Evolutionary conservation across 2,329 filamentous ascomycete species (phyloP).

Genomic region (Colletotrichum spinosum): DNA sequence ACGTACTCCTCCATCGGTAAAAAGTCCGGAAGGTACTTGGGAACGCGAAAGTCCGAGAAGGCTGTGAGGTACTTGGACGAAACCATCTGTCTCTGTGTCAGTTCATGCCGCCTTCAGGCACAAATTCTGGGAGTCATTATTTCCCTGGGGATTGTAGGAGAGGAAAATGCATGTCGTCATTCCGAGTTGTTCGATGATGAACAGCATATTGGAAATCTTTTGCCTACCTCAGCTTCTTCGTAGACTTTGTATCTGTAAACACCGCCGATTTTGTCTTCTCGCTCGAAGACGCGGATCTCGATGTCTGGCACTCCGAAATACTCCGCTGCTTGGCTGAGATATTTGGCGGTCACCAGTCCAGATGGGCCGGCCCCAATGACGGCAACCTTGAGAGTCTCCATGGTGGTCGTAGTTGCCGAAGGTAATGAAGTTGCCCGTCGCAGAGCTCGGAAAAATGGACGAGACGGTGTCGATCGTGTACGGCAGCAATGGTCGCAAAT

Average conservation of each 20-base stretch:
- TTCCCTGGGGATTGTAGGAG: neutral
- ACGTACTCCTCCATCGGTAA: constrained; percentile 53
- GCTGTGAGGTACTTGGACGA: constrained; percentile 62
- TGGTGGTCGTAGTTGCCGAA: neutral
- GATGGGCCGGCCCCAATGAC: constrained; percentile 58
- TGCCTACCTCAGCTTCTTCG: constrained; percentile 57
- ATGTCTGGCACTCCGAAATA: constrained; percentile 52
- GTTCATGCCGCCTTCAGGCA: neutral
- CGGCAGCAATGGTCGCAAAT: neutral
- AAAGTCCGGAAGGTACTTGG: constrained; percentile 57
- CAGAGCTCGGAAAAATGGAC: no score
- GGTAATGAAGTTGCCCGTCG: neutral
- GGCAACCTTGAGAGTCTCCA: constrained; percentile 50
- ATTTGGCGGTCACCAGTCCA: constrained; percentile 55
- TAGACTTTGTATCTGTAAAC: constrained; percentile 61
- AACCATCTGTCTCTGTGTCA: constrained; percentile 49
- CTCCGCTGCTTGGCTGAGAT: constrained; percentile 51
- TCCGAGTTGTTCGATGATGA: no score
- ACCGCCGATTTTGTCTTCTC: constrained; percentile 56
- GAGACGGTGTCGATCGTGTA: neutral
- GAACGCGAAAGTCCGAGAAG: constrained; percentile 61
- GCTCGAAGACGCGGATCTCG: constrained; percentile 58
- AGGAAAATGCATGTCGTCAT: neutral
- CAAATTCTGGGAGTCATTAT: neutral
- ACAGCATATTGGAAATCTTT: no score